Evolutionary conservation across 129 eudicot genomes (phyloP).

Genomic region (Solidago caesia): DNA sequence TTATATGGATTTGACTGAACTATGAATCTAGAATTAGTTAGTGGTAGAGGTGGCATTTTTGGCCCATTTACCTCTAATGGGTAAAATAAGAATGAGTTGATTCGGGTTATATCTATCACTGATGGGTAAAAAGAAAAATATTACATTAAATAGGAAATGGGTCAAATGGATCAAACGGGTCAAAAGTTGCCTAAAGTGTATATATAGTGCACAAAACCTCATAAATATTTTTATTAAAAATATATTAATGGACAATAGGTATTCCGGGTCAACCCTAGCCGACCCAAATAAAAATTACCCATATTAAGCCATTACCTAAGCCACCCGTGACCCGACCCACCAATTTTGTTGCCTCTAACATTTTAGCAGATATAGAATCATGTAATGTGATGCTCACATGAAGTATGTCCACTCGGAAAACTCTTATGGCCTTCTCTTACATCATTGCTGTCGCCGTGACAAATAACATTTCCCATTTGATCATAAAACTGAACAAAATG

Average conservation of each 20-base stretch:
- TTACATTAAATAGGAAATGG: background rate
- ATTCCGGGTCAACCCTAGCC: background rate
- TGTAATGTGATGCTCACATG: conserved; percentile 47
- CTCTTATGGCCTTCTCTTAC: conserved; percentile 83
- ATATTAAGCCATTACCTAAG: background rate
- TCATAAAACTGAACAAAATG: conserved; percentile 58
- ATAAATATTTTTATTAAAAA: background rate
- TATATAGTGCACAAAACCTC: background rate
- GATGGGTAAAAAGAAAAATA: background rate
- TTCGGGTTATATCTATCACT: background rate
- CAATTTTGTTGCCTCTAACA: background rate
- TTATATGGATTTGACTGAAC: conserved; percentile 1
- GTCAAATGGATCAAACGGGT: background rate
- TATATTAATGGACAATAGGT: background rate
- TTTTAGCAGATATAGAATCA: background rate
- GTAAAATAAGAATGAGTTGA: background rate
- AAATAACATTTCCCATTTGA: conserved; percentile 65
- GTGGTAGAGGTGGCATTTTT: background rate
- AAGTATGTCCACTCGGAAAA: conserved; percentile 89
- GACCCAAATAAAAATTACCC: background rate
- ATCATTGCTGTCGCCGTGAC: conserved; percentile 63
- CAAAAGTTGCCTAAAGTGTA: background rate
- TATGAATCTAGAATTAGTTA: background rate
- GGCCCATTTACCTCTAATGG: background rate
- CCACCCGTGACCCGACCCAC: background rate